Evolutionary conservation across 805 yeast species (phyloP), one percentile per base, ranked within the genome.

Genomic region (Danielozyma ontarioensis): DNA sequence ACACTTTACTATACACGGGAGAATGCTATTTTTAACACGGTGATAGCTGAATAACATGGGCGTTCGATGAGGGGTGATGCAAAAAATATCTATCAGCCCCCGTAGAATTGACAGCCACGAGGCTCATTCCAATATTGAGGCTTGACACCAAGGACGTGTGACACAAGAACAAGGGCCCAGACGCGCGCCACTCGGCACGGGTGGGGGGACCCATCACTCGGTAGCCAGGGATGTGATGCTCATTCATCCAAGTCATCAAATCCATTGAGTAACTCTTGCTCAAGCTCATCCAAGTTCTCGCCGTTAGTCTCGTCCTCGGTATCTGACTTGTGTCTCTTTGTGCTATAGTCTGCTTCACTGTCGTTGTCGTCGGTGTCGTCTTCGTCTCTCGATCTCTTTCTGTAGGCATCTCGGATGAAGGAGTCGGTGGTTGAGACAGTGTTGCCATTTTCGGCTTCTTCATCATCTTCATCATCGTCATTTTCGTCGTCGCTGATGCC

Each of bases 211-310:
- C n/a, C n/a, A n/a, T n/a, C n/a, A n/a, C n/a, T n/a, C n/a, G n/a
- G n/a, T n/a, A n/a, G n/a, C n/a, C n/a, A n/a, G n/a, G n/a, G n/a
- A n/a, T n/a, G n/a, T n/a, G n/a, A n/a, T n/a, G n/a, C n/a, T n/a
- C n/a, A n/a, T n/a, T n/a, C n/a, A n/a, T n/a, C n/a, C 31, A 73
- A 58, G 18, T 70, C 73, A 35, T 74, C 78, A 42, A 77, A 55
- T 22, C 78, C 77, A 45, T 45, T 80, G 61, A 72, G 52, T 29
- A 73, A 52, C 43, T 71, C 76, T 39, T 66, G 62, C 41, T 73
- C 78, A 23, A 70, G 64, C 30, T 70, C 76, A 32, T 70, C 74
- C 31, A 66, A 55, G 18, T 64, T 68, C 19, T 44, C 49, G 2
- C 40, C 44, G 4, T 43, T 42, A 19, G 31, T 41, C 11, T 37